Conservation (phyloP, 371 early-diverging fungal species). For the Dichotomocladium elegans region DNA sequence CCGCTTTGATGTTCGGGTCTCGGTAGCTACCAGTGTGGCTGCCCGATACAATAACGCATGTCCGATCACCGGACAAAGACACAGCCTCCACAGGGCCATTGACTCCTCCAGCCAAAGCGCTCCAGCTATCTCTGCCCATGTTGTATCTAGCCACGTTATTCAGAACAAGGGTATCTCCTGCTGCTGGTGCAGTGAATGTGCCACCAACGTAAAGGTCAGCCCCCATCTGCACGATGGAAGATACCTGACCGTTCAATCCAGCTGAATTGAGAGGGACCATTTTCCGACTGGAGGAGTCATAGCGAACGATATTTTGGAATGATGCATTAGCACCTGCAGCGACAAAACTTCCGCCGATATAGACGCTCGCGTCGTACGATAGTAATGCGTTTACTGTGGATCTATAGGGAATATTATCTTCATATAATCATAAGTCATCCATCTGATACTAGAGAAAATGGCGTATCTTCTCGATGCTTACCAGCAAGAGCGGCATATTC, state of each 20-base stretch:
- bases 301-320: conserved; percentile 29
- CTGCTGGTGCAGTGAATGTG: conserved; percentile 14
- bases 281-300: conserved; percentile 10
- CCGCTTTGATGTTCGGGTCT: background rate
- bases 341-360: conserved; percentile 34
- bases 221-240: conserved; percentile 7
- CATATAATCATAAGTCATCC: background rate
- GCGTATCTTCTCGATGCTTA: too few species aligned
- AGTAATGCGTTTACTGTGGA: conserved; percentile 37
- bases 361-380: conserved; percentile 20
- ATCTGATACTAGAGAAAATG: too few species aligned
- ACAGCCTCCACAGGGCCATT: conserved; percentile 27
- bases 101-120: conserved; percentile 27
- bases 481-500: conserved; percentile 6
- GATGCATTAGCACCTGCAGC: conserved; percentile 8
- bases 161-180: conserved; percentile 1
- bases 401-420: conserved; percentile 38
- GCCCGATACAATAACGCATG: conserved; percentile 27
- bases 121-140: conserved; percentile 16
- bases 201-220: conserved; percentile 37
- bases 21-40: conserved; percentile 14
- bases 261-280: conserved; percentile 11
- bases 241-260: conserved; percentile 28
- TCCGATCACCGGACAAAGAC: conserved; percentile 1
- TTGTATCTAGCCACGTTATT: conserved; percentile 24